A percentile compares a stretch with the other conserved stretches of the same genome.
These are phyloP conservation scores for Suillus bovinus DNA, from an alignment of 768 basidiomycete genomes.

Conservation along the genomic window DNA sequence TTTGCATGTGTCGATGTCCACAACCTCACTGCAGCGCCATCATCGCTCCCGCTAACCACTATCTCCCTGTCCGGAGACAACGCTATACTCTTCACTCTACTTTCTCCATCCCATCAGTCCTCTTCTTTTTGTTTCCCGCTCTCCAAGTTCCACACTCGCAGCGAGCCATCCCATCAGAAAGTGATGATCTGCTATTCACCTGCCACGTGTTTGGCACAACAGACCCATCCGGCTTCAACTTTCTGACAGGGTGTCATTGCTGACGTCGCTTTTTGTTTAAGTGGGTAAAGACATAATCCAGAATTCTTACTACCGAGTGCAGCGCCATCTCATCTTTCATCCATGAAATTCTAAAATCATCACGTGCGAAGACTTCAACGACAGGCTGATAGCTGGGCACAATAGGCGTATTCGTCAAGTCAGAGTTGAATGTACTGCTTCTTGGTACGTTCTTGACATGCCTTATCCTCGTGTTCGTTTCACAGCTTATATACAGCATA, in stretches of 20 bases:
- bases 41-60: neutral
- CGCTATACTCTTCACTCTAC: neutral
- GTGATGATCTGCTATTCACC: neutral
- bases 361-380: neutral
- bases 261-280: neutral
- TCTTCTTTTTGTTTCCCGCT: neutral
- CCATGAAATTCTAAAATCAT: neutral
- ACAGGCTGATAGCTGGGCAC: neutral
- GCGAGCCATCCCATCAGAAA: neutral
- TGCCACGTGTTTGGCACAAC: neutral
- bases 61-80: neutral
- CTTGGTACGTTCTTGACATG: neutral
- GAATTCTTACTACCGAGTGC: neutral
- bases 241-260: neutral
- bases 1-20: neutral
- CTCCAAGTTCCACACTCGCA: neutral
- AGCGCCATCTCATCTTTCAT: neutral
- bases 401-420: neutral
- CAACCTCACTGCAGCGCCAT: neutral
- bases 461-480: neutral
- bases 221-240: neutral
- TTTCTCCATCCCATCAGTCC: neutral
- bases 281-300: neutral
- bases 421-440: neutral
- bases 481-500: neutral